phyloP scores from a whole-genome alignment of 306 rosid genomes.

The Cyclanthera cordifolia region DNA sequence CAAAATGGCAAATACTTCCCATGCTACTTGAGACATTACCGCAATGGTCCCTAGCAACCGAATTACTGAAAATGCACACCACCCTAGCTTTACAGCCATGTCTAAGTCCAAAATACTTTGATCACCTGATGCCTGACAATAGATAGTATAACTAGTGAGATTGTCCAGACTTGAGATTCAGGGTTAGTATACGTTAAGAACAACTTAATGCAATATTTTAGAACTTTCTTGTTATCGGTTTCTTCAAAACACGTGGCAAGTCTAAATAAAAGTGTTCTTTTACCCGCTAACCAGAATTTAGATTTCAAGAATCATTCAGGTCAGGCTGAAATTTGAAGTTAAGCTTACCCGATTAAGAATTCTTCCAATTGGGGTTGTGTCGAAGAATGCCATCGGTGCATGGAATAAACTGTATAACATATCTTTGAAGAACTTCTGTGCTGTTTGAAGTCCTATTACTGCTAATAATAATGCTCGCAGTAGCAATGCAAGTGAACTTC shows the following conservation, averaged over 20 bases:
- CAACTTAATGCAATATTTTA: slow-evolving; percentile 1
- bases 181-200: neutral
- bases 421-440: slow-evolving; percentile 53
- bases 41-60: slow-evolving; percentile 11
- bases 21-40: slow-evolving; percentile 17
- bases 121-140: slow-evolving; percentile 12
- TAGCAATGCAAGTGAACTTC: slow-evolving; percentile 59
- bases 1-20: slow-evolving; percentile 17
- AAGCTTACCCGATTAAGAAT: slow-evolving; percentile 67
- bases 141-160: neutral
- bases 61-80: slow-evolving; percentile 12
- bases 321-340: neutral
- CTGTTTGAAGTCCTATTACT: slow-evolving; percentile 60
- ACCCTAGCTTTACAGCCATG: slow-evolving; percentile 6
- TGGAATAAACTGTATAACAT: slow-evolving; percentile 59
- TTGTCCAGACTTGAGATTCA: neutral
- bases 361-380: slow-evolving; percentile 94
- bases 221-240: neutral
- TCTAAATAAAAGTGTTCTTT: too few relatives aligned
- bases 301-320: neutral
- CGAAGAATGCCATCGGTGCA: slow-evolving; percentile 88
- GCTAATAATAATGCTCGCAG: slow-evolving; percentile 44
- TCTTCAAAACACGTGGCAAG: too few relatives aligned
- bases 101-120: slow-evolving; percentile 13
- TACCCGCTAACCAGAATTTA: neutral